These are phyloP conservation scores for Thuja plicata DNA, from an alignment of 83 land plant genomes.

Conservation along the genomic window DNA sequence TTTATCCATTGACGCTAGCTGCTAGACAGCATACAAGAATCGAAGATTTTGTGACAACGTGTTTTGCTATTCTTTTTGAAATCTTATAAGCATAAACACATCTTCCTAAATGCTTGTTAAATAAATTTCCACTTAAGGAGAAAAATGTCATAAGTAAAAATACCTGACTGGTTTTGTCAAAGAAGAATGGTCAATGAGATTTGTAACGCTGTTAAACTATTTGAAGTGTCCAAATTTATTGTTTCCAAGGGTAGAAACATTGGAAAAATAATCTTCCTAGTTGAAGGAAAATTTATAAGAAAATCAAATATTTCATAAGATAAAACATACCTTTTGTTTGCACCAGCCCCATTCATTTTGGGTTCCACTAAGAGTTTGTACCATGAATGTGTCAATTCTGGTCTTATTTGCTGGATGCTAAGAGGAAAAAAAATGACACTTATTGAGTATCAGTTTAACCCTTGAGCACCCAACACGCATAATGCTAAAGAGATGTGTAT, in stretches of 20 bases:
- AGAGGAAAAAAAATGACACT: background rate
- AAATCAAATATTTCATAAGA: too few relatives aligned
- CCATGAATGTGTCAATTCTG: too few relatives aligned
- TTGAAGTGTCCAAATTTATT: slow-evolving; percentile 22
- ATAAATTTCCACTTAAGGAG: background rate
- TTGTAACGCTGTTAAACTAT: slow-evolving; percentile 58
- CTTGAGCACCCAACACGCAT: background rate
- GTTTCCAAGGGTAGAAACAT: background rate
- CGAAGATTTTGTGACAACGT: background rate
- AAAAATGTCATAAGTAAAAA: background rate
- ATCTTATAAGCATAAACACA: background rate
- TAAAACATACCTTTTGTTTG: too few relatives aligned
- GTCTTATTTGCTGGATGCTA: too few relatives aligned
- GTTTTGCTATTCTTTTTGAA: background rate
- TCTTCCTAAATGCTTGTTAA: background rate
- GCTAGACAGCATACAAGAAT: slow-evolving; percentile 25
- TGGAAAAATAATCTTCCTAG: background rate
- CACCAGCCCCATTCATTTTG: too few relatives aligned
- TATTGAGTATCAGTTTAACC: background rate
- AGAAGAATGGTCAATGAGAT: slow-evolving; percentile 69
- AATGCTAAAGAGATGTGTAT: background rate
- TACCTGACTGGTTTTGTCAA: slow-evolving; percentile 29
- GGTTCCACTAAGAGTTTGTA: too few relatives aligned
- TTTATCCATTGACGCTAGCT: slow-evolving; percentile 62
- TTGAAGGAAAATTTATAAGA: too few relatives aligned